Conservation (phyloP, 495 filamentous ascomycete species). For the Aspergillus cavernicola region DNA sequence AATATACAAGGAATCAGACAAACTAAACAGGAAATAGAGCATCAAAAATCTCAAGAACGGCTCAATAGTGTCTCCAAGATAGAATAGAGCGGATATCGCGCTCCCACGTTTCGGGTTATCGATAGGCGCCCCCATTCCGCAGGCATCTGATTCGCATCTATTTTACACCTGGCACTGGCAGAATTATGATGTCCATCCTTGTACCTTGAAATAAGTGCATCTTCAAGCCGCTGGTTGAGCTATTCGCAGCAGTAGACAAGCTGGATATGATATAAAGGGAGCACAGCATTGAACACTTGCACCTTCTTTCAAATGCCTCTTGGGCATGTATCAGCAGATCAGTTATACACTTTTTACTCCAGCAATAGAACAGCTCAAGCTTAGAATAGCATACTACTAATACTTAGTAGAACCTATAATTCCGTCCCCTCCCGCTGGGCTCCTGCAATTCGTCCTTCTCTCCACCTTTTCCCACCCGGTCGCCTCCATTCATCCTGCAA, state of each 20-base stretch:
- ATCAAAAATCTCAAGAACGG: no score
- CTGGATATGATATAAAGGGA: slow-evolving; percentile 4
- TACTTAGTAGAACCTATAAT: neutral
- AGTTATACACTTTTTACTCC: no score
- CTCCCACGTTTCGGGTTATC: slow-evolving; percentile 17
- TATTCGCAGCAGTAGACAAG: neutral
- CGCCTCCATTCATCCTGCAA: slow-evolving; percentile 9
- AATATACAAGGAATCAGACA: no score
- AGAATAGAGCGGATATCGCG: slow-evolving; percentile 18
- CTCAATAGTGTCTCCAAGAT: no score
- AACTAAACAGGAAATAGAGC: no score
- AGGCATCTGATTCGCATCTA: neutral
- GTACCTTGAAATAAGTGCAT: slow-evolving; percentile 6
- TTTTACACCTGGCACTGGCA: no score
- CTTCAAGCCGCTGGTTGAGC: neutral
- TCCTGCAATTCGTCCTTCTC: slow-evolving; percentile 4
- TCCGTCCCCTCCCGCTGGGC: slow-evolving; percentile 12
- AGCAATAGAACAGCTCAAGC: no score
- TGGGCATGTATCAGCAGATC: slow-evolving; percentile 2
- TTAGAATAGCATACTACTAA: no score
- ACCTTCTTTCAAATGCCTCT: slow-evolving; percentile 7
- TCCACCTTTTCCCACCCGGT: slow-evolving; percentile 13
- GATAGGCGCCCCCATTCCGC: slow-evolving; percentile 12
- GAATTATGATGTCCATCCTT: no score
- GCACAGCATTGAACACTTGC: neutral